Percentiles rank a stretch among this genome's conserved stretches.
Evolutionary conservation across 2,329 filamentous ascomycete species (phyloP).

Genomic region (Botrytis fabae): DNA sequence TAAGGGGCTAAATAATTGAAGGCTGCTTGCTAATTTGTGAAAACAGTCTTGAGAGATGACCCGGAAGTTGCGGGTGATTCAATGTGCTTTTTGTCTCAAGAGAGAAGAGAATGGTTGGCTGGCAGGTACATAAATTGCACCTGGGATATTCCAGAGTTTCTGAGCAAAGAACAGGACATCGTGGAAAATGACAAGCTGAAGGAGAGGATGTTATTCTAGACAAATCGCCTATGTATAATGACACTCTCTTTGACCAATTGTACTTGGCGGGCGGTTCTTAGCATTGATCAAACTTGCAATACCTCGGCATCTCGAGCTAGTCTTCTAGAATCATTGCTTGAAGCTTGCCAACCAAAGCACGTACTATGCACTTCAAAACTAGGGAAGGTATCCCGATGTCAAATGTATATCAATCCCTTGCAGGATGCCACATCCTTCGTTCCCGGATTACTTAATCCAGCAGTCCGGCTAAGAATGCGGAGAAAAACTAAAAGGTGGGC

Average conservation of each 20-base stretch:
- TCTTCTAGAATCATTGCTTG: neutral
- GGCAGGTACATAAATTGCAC: conserved; percentile 47
- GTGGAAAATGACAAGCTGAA: conserved; percentile 42
- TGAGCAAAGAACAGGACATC: conserved; percentile 47
- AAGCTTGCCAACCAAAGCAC: neutral
- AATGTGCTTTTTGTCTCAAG: conserved; percentile 46
- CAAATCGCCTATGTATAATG: neutral
- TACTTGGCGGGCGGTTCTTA: too few species aligned
- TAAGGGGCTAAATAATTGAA: neutral
- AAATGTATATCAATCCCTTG: neutral
- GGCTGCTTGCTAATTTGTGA: conserved; percentile 12
- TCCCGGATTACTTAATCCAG: neutral
- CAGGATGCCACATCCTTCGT: neutral
- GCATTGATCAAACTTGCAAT: neutral
- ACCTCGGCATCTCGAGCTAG: neutral
- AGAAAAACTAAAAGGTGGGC: neutral
- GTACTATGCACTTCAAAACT: neutral
- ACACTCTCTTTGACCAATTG: too few species aligned
- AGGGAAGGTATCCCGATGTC: conserved; percentile 3
- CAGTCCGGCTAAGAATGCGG: conserved; percentile 1
- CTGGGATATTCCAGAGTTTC: conserved; percentile 52
- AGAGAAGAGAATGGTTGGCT: conserved; percentile 49
- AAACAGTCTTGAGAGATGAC: conserved; percentile 41
- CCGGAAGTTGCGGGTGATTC: conserved; percentile 46
- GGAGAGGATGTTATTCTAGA: conserved; percentile 38